Conservation (phyloP, 164 flowering plant species). For the Nymphaea thermarum region DNA sequence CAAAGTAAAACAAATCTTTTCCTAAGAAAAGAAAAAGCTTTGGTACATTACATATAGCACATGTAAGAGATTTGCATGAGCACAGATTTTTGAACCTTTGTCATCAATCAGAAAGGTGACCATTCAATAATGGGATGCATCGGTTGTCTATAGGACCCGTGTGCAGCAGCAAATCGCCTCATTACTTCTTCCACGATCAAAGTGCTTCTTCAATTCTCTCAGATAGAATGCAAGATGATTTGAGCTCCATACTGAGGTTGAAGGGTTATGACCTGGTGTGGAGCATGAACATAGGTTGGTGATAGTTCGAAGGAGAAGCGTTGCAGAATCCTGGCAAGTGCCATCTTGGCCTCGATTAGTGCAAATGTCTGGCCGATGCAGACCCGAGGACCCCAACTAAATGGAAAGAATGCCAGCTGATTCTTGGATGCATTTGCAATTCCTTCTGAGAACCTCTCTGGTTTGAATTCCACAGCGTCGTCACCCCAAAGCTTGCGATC, state of each 20-base stretch:
- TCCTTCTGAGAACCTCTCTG: constrained; percentile 9
- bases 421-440: constrained; percentile 15
- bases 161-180: too few species aligned
- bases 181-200: too few species aligned
- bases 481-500: constrained; percentile 8
- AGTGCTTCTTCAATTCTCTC: too few species aligned
- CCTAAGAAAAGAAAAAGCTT: too few species aligned
- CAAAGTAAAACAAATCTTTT: too few species aligned
- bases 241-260: constrained; percentile 10
- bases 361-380: constrained; percentile 17
- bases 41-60: too few species aligned
- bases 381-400: constrained; percentile 20
- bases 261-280: neutral
- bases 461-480: constrained; percentile 9
- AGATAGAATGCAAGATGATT: constrained; percentile 6
- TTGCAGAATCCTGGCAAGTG: constrained; percentile 15
- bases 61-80: too few species aligned
- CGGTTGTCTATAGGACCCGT: too few species aligned
- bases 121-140: too few species aligned
- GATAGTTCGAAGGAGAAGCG: constrained; percentile 6
- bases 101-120: too few species aligned
- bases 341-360: constrained; percentile 19
- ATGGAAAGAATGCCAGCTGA: constrained; percentile 13
- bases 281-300: constrained; percentile 8
- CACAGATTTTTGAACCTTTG: too few species aligned